phyloP scores from a whole-genome alignment of 495 filamentous ascomycete species.

The Tricharina praecox region DNA sequence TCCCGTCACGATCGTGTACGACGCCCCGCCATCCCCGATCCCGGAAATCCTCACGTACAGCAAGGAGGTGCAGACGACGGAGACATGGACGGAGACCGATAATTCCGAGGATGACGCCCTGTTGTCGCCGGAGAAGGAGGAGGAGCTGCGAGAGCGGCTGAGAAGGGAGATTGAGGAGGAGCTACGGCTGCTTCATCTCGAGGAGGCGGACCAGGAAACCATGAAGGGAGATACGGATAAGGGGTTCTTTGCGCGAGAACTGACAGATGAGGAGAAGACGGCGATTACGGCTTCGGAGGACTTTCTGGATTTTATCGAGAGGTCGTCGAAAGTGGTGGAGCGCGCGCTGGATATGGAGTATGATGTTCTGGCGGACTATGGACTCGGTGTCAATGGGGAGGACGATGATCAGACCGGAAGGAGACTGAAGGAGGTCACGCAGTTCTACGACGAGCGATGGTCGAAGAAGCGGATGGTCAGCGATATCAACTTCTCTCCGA shows the following conservation, averaged over 20 bases:
- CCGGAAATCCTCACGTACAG: conserved; percentile 81
- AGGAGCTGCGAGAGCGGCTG: conserved; percentile 71
- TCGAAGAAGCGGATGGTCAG: conserved; percentile 94
- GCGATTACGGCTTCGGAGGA: conserved; percentile 85
- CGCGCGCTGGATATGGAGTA: conserved; percentile 77
- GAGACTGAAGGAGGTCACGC: conserved; percentile 67
- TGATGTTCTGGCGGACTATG: conserved; percentile 89
- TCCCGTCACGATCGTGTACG: conserved; percentile 53
- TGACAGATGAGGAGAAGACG: conserved; percentile 72
- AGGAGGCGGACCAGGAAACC: conserved; percentile 40
- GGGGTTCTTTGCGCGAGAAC: conserved; percentile 56
- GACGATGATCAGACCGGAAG: conserved; percentile 58
- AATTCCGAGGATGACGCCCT: conserved; percentile 46
- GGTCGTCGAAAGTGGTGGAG: conserved; percentile 93
- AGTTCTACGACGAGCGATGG: conserved; percentile 92
- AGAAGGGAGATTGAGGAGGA: conserved; percentile 87
- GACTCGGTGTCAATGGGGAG: conserved; percentile 61
- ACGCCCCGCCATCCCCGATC: conserved; percentile 53
- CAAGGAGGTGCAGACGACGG: conserved; percentile 79
- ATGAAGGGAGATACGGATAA: conserved; percentile 33
- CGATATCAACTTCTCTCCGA: conserved; percentile 80
- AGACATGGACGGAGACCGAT: conserved; percentile 42
- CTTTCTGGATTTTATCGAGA: conserved; percentile 87
- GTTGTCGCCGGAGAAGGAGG: conserved; percentile 45
- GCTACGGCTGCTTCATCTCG: conserved; percentile 33